phyloP scores from a whole-genome alignment of 148 eudicot species.

The Camellia granthamiana region DNA sequence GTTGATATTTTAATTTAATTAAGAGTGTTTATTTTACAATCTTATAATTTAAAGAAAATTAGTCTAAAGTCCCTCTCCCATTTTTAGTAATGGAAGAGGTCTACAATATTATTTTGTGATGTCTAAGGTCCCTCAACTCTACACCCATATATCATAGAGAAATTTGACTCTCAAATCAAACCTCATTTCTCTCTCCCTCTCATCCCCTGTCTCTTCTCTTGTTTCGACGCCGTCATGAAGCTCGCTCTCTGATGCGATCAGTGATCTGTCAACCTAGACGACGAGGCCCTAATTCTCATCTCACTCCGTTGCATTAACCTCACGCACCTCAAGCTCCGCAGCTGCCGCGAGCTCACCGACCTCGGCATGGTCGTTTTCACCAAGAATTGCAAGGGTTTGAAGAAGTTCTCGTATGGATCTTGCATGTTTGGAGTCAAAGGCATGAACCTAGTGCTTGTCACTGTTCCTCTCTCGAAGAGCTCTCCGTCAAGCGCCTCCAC shows the following conservation, averaged over 20 bases:
- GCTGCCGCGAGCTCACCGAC: conserved; percentile 43
- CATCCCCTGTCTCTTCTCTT: no score
- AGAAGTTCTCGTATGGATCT: conserved; percentile 44
- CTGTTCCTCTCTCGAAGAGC: conserved; percentile 15
- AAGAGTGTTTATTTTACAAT: no score
- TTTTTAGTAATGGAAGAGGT: no score
- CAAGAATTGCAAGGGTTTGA: conserved; percentile 7
- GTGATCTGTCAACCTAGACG: conserved; percentile 30
- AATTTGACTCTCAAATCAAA: no score
- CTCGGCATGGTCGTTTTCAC: conserved; percentile 25
- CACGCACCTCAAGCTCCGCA: conserved; percentile 43
- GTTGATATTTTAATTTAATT: no score
- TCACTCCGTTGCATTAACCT: conserved; percentile 42
- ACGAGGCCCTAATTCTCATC: conserved; percentile 30
- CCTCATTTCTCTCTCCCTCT: no score
- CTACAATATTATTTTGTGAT: no score
- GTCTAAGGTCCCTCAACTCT: no score
- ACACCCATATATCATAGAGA: no score
- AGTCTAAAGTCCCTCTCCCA: no score
- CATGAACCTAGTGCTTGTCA: conserved; percentile 33
- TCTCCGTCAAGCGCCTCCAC: no score
- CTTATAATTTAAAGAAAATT: no score
- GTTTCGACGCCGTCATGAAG: conserved; percentile 26
- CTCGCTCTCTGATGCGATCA: conserved; percentile 49
- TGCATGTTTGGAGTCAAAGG: conserved; percentile 47